These are phyloP conservation scores for Dictyophora rubrovolvata DNA, from an alignment of 768 basidiomycete genomes.

Conservation along the genomic window DNA sequence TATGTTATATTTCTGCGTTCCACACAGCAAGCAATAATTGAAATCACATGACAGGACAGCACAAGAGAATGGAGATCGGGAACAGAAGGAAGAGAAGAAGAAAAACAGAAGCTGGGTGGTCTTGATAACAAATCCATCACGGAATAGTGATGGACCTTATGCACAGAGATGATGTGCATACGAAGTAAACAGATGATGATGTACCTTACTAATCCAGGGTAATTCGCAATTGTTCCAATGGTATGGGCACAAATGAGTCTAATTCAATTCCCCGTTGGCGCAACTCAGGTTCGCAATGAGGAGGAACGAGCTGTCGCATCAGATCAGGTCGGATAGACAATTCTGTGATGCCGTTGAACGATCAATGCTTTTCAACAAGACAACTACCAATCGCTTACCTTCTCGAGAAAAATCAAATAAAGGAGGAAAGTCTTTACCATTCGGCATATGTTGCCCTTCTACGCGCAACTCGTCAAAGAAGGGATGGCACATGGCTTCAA, in stretches of 20 bases:
- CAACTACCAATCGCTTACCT: constrained; percentile 43
- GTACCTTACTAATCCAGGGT: constrained; percentile 64
- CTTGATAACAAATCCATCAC: not conserved
- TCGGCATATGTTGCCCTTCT: constrained; percentile 90
- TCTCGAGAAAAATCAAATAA: constrained; percentile 95
- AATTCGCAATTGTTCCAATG: constrained; percentile 90
- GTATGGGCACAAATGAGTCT: constrained; percentile 93
- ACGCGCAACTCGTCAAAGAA: constrained; percentile 95
- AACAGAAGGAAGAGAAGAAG: not conserved
- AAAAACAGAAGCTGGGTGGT: not conserved
- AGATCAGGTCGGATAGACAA: constrained; percentile 94
- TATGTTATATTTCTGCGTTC: not conserved
- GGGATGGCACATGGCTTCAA: constrained; percentile 86
- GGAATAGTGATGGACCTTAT: not conserved
- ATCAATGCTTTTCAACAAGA: not conserved
- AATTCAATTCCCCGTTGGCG: constrained; percentile 76
- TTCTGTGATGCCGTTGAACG: constrained; percentile 39
- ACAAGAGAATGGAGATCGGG: not conserved
- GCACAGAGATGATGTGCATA: constrained; percentile 14
- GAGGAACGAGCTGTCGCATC: constrained; percentile 83
- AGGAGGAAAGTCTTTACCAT: constrained; percentile 90
- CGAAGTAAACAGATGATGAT: not conserved
- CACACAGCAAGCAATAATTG: not conserved
- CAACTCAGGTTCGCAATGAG: constrained; percentile 83
- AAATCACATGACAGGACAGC: not conserved